Evolutionary conservation across 257 asterid genomes (phyloP).

Genomic region (Striga asiatica): DNA sequence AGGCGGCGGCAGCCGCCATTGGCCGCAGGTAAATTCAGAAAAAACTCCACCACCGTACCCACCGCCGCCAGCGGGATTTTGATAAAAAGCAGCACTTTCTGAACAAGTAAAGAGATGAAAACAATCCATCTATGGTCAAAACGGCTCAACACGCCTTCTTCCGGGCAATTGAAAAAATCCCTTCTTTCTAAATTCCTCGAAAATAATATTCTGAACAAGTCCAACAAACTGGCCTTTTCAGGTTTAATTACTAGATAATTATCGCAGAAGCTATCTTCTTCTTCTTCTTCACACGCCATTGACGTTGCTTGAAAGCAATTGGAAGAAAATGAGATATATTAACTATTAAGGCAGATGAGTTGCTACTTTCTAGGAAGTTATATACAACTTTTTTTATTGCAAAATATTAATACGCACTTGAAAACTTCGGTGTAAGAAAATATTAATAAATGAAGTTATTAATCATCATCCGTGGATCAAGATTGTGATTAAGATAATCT

Average conservation of each 20-base stretch:
- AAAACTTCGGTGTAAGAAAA: too few relatives aligned
- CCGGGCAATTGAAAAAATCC: slow-evolving; percentile 21
- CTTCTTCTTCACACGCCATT: slow-evolving; percentile 20
- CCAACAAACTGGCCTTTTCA: slow-evolving; percentile 30
- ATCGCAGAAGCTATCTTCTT: slow-evolving; percentile 14
- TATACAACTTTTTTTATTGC: too few relatives aligned
- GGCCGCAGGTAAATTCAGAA: slow-evolving; percentile 31
- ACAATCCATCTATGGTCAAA: slow-evolving; percentile 44
- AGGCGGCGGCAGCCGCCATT: slow-evolving; percentile 39
- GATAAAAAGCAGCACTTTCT: slow-evolving; percentile 25
- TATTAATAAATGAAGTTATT: too few relatives aligned
- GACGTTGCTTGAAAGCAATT: slow-evolving; percentile 22
- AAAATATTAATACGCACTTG: too few relatives aligned
- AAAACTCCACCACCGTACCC: slow-evolving; percentile 32
- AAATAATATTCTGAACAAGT: slow-evolving; percentile 31
- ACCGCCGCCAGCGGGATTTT: slow-evolving; percentile 32
- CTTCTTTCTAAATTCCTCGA: slow-evolving; percentile 26
- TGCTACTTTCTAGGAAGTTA: neutral
- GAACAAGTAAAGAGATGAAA: slow-evolving; percentile 37
- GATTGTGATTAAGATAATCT: too few relatives aligned
- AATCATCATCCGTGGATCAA: too few relatives aligned
- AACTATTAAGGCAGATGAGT: neutral
- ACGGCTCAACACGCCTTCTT: slow-evolving; percentile 7
- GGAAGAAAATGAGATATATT: neutral
- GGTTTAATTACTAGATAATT: slow-evolving; percentile 33